Evolutionary conservation across 2,329 filamentous ascomycete genomes (phyloP).

Genomic region (Fusarium odoratissimum): DNA sequence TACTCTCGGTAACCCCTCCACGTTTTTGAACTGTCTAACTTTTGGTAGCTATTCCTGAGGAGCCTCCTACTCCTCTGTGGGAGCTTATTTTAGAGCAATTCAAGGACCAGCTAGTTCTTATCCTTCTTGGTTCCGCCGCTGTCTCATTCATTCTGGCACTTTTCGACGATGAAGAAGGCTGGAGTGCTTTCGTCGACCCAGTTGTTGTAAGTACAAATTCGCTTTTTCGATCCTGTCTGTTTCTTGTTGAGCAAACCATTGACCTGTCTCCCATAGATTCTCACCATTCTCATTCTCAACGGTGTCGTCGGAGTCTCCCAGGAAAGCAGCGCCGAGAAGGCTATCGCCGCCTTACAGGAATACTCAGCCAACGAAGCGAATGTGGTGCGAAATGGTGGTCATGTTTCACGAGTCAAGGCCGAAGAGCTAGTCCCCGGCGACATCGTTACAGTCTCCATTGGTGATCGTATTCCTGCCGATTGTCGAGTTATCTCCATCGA

Average conservation of each 20-base stretch:
- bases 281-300: constrained; percentile 97
- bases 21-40: constrained; percentile 19
- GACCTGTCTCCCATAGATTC: constrained; percentile 69
- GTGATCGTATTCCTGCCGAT: constrained; percentile 93
- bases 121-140: constrained; percentile 90
- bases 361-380: constrained; percentile 99
- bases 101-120: constrained; percentile 98
- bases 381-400: constrained; percentile 83
- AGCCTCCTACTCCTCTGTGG: constrained; percentile 96
- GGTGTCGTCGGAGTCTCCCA: constrained; percentile 97
- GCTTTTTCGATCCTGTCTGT: not conserved
- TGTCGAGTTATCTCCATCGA: constrained; percentile 90
- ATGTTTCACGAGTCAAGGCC: constrained; percentile 86
- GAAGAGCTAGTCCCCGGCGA: constrained; percentile 97
- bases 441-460: constrained; percentile 86
- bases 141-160: constrained; percentile 94
- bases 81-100: constrained; percentile 98
- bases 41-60: constrained; percentile 73
- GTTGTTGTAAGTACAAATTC: constrained; percentile 76
- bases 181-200: constrained; percentile 97
- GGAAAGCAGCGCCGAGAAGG: constrained; percentile 98
- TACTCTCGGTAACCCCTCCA: constrained; percentile 19
- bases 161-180: constrained; percentile 92
- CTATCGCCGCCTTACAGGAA: constrained; percentile 96
- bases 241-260: constrained; percentile 12